Base-by-base conservation (phyloP, 345 rosid species). In the Gossypium bickii region DNA sequence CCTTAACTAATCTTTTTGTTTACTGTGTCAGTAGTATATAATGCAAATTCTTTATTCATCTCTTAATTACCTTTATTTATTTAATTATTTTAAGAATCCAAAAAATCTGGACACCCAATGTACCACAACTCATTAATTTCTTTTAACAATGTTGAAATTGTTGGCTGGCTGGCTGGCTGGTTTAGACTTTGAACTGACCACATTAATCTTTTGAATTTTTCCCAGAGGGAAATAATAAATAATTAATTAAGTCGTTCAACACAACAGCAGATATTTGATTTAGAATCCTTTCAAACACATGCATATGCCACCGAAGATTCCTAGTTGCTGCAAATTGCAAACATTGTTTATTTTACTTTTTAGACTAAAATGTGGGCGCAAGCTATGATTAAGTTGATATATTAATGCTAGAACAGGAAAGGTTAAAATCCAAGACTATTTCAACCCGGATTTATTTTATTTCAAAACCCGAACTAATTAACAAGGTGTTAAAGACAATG, bases 401-500 rank as follows among this genome's bases (percentile, higher is more conserved):
- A 4, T 56, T 18, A 56, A 18, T 56, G 60, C 27, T 7, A 20
- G 25, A 9, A 10, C 49, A 45, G 49, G 12, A 45, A 45, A 45
- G 2, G 49, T 45, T 9, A 56, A 56, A 20, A 20, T 53, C 20
- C 20, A 17, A 17, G 6, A 53, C 94, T 57, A 89, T 87, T 74
- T 88, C 89, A 2, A 94, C 20, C 22, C 2, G 10, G 77, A 80
- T 83, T 74, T 27, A 90, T 81, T 0, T 29, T 29, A 29, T 29
- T 29, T 29, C 38, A 29, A 29, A 29, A 29, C 38, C 38, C 5
- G 38, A 29, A 29, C 38, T 29, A 29, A 29, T 34, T 34, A 34
- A 5, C 41, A 34, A 34, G 41, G 41, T 34, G 41, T 34, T 34
- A 34, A 34, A 34, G 41, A 5, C 41, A 34, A 34, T 34, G 41